Evolutionary conservation across 202 grass and related monocot species (phyloP).

Genomic region (Setaria viridis): DNA sequence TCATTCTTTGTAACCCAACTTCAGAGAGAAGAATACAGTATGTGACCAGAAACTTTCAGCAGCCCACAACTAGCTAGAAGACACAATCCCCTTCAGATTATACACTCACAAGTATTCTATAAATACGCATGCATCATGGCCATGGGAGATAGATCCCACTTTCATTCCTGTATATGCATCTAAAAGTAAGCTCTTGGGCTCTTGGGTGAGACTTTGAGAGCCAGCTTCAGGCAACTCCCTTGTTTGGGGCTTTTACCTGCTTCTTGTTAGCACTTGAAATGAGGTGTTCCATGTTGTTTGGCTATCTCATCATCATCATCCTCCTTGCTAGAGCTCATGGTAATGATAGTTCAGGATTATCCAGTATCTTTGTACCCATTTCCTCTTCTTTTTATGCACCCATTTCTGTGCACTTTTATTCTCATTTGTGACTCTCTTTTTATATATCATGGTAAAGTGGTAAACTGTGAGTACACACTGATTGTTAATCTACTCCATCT

Average conservation of each 20-base stretch:
- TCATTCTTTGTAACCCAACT: not conserved
- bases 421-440: not conserved
- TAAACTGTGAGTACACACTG: not conserved
- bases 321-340: constrained; percentile 13
- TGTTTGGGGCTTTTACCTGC: constrained; percentile 16
- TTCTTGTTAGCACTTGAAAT: not conserved
- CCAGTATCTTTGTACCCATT: not conserved
- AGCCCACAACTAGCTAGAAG: not conserved
- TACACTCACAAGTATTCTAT: not conserved
- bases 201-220: no score
- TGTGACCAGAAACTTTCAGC: not conserved
- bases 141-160: not conserved
- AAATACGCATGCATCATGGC: not conserved
- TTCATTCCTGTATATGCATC: not conserved
- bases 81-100: not conserved
- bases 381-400: no score
- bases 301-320: constrained; percentile 12
- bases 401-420: no score
- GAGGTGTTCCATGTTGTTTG: constrained; percentile 1
- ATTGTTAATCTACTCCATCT: not conserved
- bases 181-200: not conserved
- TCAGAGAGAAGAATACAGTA: not conserved
- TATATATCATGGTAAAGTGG: not conserved
- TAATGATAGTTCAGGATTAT: not conserved
- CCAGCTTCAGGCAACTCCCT: not conserved